A percentile compares a stretch with the other conserved stretches of the same genome.
Conservation (phyloP, 306 rosid species). For the Lupinus albus region DNA sequence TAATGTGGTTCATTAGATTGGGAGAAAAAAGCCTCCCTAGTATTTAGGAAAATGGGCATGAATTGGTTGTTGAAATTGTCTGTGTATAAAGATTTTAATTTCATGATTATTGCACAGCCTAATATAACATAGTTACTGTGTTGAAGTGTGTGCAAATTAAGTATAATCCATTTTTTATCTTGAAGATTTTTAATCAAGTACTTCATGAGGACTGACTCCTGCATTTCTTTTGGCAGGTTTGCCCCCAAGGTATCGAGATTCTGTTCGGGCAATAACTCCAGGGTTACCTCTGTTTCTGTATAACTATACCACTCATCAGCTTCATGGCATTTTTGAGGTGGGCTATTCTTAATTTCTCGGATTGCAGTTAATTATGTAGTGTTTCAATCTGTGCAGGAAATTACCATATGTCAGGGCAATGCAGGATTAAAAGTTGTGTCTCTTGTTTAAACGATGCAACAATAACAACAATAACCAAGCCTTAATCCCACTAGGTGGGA, state of each 20-base stretch:
- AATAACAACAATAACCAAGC: too few relatives aligned
- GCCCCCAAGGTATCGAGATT: conserved; percentile 96
- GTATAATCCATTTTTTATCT: not conserved
- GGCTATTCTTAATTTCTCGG: conserved; percentile 31
- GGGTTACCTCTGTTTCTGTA: conserved; percentile 92
- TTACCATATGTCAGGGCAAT: conserved; percentile 11
- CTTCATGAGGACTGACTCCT: conserved; percentile 33
- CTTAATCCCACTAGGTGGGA: too few relatives aligned
- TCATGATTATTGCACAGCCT: not conserved
- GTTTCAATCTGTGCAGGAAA: conserved; percentile 8
- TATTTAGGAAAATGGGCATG: not conserved
- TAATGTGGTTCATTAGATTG: not conserved
- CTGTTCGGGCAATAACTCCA: conserved; percentile 93
- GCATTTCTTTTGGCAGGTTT: conserved; percentile 59
- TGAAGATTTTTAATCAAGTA: conserved; percentile 16
- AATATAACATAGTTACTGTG: not conserved
- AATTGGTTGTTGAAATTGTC: not conserved
- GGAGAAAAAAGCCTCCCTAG: not conserved
- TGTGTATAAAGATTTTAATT: not conserved
- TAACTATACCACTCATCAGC: conserved; percentile 93
- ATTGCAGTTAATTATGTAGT: conserved; percentile 24
- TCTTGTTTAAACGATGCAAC: conserved; percentile 18
- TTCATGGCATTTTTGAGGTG: conserved; percentile 97
- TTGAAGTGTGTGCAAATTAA: conserved; percentile 10
- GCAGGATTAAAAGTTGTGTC: conserved; percentile 14